Evolutionary conservation across 805 yeast species (phyloP), one percentile per base, ranked within the genome.

Genomic region (Cyberlindnera subsufficiens): DNA sequence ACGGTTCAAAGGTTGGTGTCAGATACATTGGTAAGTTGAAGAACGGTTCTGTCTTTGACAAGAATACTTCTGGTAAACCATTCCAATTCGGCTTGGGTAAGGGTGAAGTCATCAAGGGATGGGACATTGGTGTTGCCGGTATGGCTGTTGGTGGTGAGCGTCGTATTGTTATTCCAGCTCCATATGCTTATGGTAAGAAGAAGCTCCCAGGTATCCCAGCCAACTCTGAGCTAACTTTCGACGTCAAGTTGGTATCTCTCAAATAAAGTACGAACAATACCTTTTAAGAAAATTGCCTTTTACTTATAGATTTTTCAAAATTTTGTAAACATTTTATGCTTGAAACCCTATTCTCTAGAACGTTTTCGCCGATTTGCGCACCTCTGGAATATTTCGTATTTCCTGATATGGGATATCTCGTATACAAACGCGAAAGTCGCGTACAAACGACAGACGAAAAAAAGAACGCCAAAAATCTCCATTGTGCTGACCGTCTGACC

Each of bases 71-170:
- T 53, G 99, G 99, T 60, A 91, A 88, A 74, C 99, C 99, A 61
- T 93, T 93, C 68, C 68, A 70, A 52, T 93, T 93, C 70, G 79
- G 78, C 50, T 77, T 93, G 57, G 99, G 99, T 60, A 86, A 84
- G 66, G 99, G 98, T 63, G 99, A 93, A 71, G 97, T 95, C 56
- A 93, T 93, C 75, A 87, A 87, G 68, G 99, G 98, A 53, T 93
- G 96, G 87, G 99, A 93, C 65, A 77, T 91, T 60, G 99, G 99
- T 76, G 93, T 93, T 58, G 89, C 91, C 46, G 98, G 98, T 65
- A 90, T 93, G 97, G 81, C 95, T 44, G 95, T 87, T 63, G 96
- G 96, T 61, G 98, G 98, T 63, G 99, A 93, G 77, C 90, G 99
- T 78, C 82, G 98, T 74, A 88, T 93, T 54, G 78, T 88, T 48